Evolutionary conservation across 768 basidiomycete species (phyloP), one percentile per base, ranked within the genome.

Genomic region (Inosperma sp.): DNA sequence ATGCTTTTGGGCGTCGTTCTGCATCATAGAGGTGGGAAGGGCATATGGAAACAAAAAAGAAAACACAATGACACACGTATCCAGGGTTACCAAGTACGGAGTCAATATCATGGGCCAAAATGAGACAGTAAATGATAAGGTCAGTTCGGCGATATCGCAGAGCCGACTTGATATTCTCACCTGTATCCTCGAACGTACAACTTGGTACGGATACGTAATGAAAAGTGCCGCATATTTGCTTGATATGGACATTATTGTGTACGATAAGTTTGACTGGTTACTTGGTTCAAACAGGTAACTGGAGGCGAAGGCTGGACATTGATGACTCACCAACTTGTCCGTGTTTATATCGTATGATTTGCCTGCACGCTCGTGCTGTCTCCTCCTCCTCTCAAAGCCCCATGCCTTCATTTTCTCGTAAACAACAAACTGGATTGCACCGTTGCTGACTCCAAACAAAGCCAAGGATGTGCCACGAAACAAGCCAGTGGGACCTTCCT

Each of bases 341-440:
- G 84, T 83, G 27, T 84, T 82, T 16, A 79, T 67, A 16, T 79
- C 80, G 78, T 85, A 94, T 13, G 71, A 66, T 53, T 73, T 73
- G 4, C 89, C 90, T 4, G 77, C 70, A 31, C 72, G 76, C 51
- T 77, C 76, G 43, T 81, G 81, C 58, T 76, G 78, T 57, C 72
- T 78, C 56, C 78, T 73, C 68, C 91, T 93, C 53, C 80, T 78
- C 57, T 89, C 85, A 59, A 91, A 89, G 6, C 89, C 84, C 82
- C 90, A 88, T 21, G 77, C 71, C 65, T 98, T 98, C 84, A 99
- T 84, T 68, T 95, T 84, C 63, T 99, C 96, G 63, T 98, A 99
- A 1, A 83, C 81, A 72, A 95, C 90, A 67, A 99, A 99, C 65
- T 98, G 96, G 33, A 96, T 75, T 0, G 93, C 92, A 2, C 96